Evolutionary conservation across 192 early-diverging fungal species (phyloP), one percentile per base, ranked within the genome.

Genomic region (Phycomyces blakesleeanus): DNA sequence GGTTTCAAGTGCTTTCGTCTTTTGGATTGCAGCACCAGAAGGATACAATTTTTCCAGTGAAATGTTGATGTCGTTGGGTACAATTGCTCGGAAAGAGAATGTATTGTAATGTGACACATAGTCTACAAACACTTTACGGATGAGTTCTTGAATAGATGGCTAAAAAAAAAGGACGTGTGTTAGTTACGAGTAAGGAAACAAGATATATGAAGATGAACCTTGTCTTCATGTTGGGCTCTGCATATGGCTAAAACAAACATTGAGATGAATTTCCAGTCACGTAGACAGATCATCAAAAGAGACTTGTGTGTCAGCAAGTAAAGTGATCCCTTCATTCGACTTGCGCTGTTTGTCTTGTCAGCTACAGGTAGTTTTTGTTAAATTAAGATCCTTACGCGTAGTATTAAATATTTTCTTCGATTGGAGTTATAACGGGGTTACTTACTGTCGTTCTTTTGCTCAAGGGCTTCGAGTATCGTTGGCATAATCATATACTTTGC

Each of bases 281-380:
- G 75, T 27, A 87, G 54, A 51, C 77, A 77, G 20, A 79, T 73
- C 47, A 78, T 44, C 27, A 87, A 61, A 40, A 88, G 69, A 0
- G 78, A 64, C 15, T 72, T 80, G 6, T 73, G 75, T 26, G 74
- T 73, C 3, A 92, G 65, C 20, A 91, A 55, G 66, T 86, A 89
- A 26, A 92, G 67, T 0, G 88, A 85, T 11, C 89, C 89, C 49
- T 91, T 91, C 71, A 88, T 79, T 26, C 77, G 72, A 58, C 91
- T 54, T 11, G 64, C 38, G 20, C 47, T 25, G 8, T 39, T 81
- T 22, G 75, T 64, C 8, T 68, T 63, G n/a, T 76, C 71, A 14
- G 72, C 68, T 44, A 67, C 11, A 24, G 39, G 39, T 21, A 52
- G 42, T 34, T 34, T 34, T 34, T 34, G 3, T 34, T 7, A 34